Conservation (phyloP, 1,139 yeast species). For the Protomyces gravidus region DNA sequence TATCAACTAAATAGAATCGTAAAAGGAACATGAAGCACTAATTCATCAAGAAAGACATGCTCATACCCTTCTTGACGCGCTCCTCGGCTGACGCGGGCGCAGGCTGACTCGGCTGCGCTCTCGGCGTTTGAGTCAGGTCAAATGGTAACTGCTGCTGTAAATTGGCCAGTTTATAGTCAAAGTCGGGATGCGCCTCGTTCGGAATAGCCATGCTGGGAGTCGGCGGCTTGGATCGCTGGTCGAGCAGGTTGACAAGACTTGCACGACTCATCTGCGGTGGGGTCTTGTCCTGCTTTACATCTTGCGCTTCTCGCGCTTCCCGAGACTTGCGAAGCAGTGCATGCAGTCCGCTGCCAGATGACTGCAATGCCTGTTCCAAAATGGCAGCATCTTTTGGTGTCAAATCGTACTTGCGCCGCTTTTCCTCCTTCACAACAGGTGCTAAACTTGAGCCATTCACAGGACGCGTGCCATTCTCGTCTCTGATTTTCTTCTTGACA, state of each 20-base stretch:
- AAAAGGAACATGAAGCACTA: neutral
- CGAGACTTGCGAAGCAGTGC: neutral
- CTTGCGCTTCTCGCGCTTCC: neutral
- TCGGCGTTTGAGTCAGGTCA: neutral
- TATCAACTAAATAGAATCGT: no score
- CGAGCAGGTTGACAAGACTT: neutral
- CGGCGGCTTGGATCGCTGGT: neutral
- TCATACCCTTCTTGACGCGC: conserved; percentile 1
- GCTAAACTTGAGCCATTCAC: conserved; percentile 11
- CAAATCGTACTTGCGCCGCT: conserved; percentile 1
- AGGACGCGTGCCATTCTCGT: conserved; percentile 4
- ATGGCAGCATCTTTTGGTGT: neutral
- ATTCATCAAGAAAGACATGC: neutral
- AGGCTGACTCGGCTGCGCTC: neutral
- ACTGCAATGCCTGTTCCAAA: neutral
- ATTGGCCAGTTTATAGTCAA: neutral
- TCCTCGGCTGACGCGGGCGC: neutral
- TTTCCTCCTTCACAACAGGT: neutral
- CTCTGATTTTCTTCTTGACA: neutral
- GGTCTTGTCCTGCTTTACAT: neutral
- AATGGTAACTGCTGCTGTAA: neutral
- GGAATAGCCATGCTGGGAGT: neutral
- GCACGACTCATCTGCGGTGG: neutral
- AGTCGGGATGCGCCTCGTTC: neutral
- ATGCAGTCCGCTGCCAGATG: neutral